Percentiles rank a stretch among this genome's conserved stretches.
Conservation (phyloP, 2,329 filamentous ascomycete species). For the Paraphaeosphaeria minitans region DNA sequence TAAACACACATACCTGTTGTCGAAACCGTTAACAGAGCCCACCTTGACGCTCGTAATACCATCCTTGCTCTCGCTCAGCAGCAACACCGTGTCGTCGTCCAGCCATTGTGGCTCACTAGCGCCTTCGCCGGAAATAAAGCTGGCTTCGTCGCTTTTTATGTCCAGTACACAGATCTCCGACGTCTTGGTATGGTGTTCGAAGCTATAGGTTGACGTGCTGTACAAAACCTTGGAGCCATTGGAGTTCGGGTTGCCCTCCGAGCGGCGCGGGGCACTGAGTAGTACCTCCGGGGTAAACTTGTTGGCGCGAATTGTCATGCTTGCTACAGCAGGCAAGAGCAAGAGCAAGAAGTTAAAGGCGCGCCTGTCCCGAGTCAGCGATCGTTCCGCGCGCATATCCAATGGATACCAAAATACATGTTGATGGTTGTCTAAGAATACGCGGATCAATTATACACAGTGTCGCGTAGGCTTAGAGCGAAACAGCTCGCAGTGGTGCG, state of each 20-base stretch:
- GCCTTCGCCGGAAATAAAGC: constrained; percentile 65
- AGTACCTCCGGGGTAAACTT: constrained; percentile 80
- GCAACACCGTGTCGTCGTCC: constrained; percentile 67
- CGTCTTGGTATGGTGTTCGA: constrained; percentile 72
- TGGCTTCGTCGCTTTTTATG: constrained; percentile 68
- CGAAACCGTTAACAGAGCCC: constrained; percentile 39
- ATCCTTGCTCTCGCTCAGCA: constrained; percentile 52
- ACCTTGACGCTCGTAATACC: constrained; percentile 47
- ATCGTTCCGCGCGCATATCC: not conserved
- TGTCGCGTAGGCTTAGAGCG: not conserved
- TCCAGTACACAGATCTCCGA: constrained; percentile 74
- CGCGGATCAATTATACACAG: not conserved
- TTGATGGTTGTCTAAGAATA: not conserved
- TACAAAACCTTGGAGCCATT: constrained; percentile 69
- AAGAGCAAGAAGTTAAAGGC: constrained; percentile 2
- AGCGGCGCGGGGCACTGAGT: constrained; percentile 75
- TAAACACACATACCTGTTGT: constrained; percentile 33
- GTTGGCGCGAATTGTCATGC: constrained; percentile 71
- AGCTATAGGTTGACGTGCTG: constrained; percentile 77
- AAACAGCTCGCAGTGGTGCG: not conserved
- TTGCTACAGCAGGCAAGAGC: constrained; percentile 7
- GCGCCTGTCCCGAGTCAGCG: constrained; percentile 11
- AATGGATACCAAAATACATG: not conserved
- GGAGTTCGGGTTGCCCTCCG: constrained; percentile 70
- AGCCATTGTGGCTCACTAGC: constrained; percentile 80